Conservation (phyloP, 352 stramenopile genomes). For the Albugo candida region DNA sequence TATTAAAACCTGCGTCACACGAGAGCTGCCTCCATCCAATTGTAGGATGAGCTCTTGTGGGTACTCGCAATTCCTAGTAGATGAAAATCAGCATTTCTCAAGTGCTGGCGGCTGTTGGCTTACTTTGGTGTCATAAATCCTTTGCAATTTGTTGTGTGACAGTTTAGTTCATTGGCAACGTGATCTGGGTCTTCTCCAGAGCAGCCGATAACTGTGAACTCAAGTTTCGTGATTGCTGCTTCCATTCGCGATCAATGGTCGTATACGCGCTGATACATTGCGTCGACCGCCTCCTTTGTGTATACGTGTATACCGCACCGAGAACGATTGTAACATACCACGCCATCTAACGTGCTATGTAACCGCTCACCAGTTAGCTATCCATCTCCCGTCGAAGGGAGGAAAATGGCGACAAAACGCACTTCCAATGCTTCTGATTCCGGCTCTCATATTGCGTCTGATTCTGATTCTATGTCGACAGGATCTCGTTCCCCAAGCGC, state of each 20-base stretch:
- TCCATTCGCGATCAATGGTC: neutral
- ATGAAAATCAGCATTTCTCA: neutral
- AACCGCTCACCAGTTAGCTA: neutral
- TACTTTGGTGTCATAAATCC: constrained; percentile 71
- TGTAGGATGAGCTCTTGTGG: constrained; percentile 83
- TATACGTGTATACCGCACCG: neutral
- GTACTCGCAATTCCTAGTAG: constrained; percentile 75
- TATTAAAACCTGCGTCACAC: constrained; percentile 35
- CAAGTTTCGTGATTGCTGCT: constrained; percentile 55
- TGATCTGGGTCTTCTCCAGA: constrained; percentile 78
- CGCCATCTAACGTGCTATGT: neutral
- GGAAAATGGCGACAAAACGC: neutral
- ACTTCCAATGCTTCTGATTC: too few relatives aligned
- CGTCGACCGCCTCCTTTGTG: neutral
- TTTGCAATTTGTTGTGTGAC: constrained; percentile 32
- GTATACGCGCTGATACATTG: neutral
- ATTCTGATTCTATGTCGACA: too few relatives aligned
- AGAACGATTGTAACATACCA: neutral
- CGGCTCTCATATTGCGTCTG: too few relatives aligned
- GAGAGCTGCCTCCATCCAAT: constrained; percentile 39
- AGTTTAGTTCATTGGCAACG: constrained; percentile 67
- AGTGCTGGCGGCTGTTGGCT: neutral
- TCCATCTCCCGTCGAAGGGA: neutral
- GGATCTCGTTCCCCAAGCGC: too few relatives aligned
- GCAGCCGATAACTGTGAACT: constrained; percentile 64